Percentiles rank a stretch among this genome's conserved stretches.
phyloP scores from a whole-genome alignment of 2,329 filamentous ascomycete species.

The Epichloe sp. region DNA sequence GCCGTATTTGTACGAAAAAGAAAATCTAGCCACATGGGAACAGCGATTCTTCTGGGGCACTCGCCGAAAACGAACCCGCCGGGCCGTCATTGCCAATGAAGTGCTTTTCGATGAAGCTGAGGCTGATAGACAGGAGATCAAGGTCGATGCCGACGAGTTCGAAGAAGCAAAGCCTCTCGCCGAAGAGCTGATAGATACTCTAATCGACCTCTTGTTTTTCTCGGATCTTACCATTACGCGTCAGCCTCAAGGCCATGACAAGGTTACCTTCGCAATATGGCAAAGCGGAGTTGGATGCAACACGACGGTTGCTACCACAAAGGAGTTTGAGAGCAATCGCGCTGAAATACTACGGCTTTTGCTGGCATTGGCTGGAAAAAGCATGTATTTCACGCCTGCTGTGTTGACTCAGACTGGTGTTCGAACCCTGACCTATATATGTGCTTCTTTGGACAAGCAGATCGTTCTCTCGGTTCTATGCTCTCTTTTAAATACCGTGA shows the following conservation, averaged over 20 bases:
- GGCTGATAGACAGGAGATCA: constrained; percentile 34
- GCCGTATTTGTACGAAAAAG: constrained; percentile 84
- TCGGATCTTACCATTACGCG: constrained; percentile 75
- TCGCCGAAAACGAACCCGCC: constrained; percentile 58
- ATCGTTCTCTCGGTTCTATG: constrained; percentile 81
- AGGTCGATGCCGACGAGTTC: constrained; percentile 46
- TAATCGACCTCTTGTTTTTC: constrained; percentile 84
- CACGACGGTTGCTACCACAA: constrained; percentile 72
- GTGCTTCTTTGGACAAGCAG: constrained; percentile 80
- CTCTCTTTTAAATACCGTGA: constrained; percentile 83
- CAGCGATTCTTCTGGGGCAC: constrained; percentile 84
- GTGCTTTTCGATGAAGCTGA: constrained; percentile 73
- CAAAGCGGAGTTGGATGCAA: constrained; percentile 96
- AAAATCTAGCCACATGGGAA: constrained; percentile 73
- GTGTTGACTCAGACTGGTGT: constrained; percentile 72
- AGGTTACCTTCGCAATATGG: constrained; percentile 92
- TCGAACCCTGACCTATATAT: constrained; percentile 75
- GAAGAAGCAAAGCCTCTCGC: constrained; percentile 78
- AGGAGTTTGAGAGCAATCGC: constrained; percentile 85
- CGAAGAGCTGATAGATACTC: constrained; percentile 82
- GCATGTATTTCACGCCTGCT: constrained; percentile 80
- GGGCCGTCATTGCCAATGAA: constrained; percentile 53
- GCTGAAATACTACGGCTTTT: constrained; percentile 80
- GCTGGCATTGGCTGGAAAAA: constrained; percentile 74
- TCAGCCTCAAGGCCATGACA: constrained; percentile 56